A percentile compares a stretch with the other conserved stretches of the same genome.
Evolutionary conservation across 345 rosid genomes (phyloP).

Genomic region (Bruguiera sexangula): DNA sequence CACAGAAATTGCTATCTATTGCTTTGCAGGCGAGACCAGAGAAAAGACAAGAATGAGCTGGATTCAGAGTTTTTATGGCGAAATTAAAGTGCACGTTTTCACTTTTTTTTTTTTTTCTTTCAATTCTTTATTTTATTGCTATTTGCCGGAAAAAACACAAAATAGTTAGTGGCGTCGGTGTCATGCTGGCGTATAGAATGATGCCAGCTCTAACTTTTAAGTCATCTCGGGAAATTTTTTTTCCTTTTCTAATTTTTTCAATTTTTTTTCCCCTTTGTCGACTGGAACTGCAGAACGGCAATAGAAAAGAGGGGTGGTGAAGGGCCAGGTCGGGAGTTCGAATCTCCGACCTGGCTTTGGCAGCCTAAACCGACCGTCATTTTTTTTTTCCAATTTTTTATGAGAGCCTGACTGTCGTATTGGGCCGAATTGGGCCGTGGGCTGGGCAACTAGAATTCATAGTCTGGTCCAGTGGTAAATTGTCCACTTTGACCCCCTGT

Average conservation of each 20-base stretch:
- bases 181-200: slow-evolving; percentile 33
- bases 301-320: too few species aligned
- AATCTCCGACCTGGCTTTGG: too few species aligned
- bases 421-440: too few species aligned
- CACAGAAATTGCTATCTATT: accelerated
- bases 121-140: neutral
- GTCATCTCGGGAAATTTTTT: neutral
- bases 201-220: slow-evolving; percentile 31
- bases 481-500: too few species aligned
- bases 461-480: too few species aligned
- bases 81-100: neutral
- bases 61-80: neutral
- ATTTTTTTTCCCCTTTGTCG: neutral
- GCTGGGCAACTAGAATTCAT: too few species aligned
- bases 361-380: too few species aligned
- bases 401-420: too few species aligned
- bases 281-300: too few species aligned
- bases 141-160: neutral
- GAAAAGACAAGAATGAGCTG: neutral
- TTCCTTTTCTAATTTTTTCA: neutral
- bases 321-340: too few species aligned
- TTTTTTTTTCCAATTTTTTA: too few species aligned
- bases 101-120: neutral
- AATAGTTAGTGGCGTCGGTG: slow-evolving; percentile 26
- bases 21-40: neutral